Evolutionary conservation across 2,329 filamentous ascomycete species (phyloP).

Genomic region (Fusarium brachygibbosum): DNA sequence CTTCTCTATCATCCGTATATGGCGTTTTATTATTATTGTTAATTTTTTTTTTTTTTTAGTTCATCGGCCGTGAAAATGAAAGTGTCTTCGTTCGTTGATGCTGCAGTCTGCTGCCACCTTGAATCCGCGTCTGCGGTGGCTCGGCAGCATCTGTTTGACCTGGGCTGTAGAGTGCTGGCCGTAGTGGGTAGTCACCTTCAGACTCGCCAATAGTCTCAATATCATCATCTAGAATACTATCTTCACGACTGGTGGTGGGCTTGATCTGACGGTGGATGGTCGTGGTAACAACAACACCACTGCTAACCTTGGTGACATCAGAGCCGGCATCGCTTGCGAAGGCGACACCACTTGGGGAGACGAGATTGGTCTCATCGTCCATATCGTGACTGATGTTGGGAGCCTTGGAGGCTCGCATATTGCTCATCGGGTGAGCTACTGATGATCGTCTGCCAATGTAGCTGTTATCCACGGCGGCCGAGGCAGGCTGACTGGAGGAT

Average conservation of each 20-base stretch:
- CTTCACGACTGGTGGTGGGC: conserved; percentile 32
- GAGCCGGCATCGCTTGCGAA: conserved; percentile 39
- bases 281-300: conserved; percentile 55
- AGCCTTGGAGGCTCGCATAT: conserved; percentile 17
- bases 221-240: conserved; percentile 26
- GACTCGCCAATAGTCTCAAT: conserved; percentile 13
- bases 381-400: conserved; percentile 38
- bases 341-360: conserved; percentile 35
- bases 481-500: conserved; percentile 45
- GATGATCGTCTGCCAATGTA: conserved; percentile 22
- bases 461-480: conserved; percentile 30
- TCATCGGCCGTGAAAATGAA: conserved; percentile 24
- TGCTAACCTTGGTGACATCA: conserved; percentile 42
- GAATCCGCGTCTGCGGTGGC: conserved; percentile 46
- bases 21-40: no score
- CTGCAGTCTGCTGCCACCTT: conserved; percentile 36
- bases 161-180: conserved; percentile 26
- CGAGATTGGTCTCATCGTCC: conserved; percentile 49
- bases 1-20: neutral
- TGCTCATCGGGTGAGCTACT: conserved; percentile 11
- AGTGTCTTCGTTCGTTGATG: conserved; percentile 18
- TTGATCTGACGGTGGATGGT: conserved; percentile 55
- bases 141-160: conserved; percentile 30
- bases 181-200: conserved; percentile 26
- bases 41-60: neutral